Percentiles rank a stretch among this genome's conserved stretches.
Conservation (phyloP, 257 asterid genomes). For the Penstemon davidsonii region DNA sequence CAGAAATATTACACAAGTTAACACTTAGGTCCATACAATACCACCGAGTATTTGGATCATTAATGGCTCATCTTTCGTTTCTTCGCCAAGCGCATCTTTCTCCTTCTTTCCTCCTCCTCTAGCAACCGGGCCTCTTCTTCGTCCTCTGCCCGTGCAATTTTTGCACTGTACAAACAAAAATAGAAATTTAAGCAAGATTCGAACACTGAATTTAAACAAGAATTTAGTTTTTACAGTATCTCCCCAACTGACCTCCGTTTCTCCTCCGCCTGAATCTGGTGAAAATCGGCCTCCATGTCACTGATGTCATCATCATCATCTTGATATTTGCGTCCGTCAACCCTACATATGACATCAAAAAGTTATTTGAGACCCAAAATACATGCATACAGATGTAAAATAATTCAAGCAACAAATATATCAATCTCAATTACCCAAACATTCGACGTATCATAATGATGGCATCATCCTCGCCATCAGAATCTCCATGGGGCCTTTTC, state of each 20-base stretch:
- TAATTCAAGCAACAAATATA: background rate
- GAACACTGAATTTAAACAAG: too few species aligned
- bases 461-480: conserved; percentile 43
- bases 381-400: background rate
- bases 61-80: conserved; percentile 51
- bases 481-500: conserved; percentile 42
- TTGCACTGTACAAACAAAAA: conserved; percentile 47
- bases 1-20: too few species aligned
- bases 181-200: background rate
- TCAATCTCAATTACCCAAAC: conserved; percentile 50
- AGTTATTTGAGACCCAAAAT: too few species aligned
- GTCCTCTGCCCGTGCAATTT: conserved; percentile 65
- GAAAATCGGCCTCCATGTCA: conserved; percentile 83
- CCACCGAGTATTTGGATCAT: background rate
- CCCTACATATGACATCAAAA: conserved; percentile 41
- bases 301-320: conserved; percentile 71
- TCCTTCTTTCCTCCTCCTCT: conserved; percentile 79
- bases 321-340: conserved; percentile 53
- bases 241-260: conserved; percentile 55
- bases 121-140: conserved; percentile 66
- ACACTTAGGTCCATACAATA: too few species aligned
- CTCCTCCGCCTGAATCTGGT: conserved; percentile 70
- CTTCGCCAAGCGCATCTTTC: conserved; percentile 56
- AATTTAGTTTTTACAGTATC: background rate
- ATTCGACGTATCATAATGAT: conserved; percentile 56